Conservation (phyloP, 805 yeast species). For the Monosporozyma yasuniensis region DNA sequence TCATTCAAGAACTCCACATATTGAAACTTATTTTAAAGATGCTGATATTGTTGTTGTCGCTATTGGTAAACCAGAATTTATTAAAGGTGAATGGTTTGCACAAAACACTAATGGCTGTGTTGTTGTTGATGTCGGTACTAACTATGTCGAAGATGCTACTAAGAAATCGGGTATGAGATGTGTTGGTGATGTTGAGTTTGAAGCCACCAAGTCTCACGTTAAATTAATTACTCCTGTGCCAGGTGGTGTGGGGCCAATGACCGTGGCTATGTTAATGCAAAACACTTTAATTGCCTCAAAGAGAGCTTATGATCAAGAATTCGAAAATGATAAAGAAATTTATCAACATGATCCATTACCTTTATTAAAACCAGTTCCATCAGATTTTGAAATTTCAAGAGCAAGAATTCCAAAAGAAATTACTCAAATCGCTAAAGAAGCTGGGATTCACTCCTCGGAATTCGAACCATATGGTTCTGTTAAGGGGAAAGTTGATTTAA, state of each 20-base stretch:
- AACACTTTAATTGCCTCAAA: constrained; percentile 79
- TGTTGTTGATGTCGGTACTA: constrained; percentile 92
- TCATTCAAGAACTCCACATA: constrained; percentile 63
- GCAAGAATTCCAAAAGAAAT: constrained; percentile 81
- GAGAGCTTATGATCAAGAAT: constrained; percentile 33
- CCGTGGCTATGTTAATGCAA: constrained; percentile 88
- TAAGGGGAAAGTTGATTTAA: constrained; percentile 80
- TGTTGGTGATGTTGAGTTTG: constrained; percentile 94
- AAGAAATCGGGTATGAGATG: constrained; percentile 71
- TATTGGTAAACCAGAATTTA: constrained; percentile 76
- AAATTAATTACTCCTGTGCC: constrained; percentile 89
- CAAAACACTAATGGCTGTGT: constrained; percentile 59
- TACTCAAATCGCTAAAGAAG: constrained; percentile 62
- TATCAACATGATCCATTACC: constrained; percentile 40
- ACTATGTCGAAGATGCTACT: constrained; percentile 67
- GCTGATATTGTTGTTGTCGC: constrained; percentile 86
- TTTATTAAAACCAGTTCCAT: constrained; percentile 68
- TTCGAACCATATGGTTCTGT: constrained; percentile 81
- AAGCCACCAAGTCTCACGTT: constrained; percentile 49
- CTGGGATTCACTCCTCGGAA: constrained; percentile 71
- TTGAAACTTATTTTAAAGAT: constrained; percentile 45
- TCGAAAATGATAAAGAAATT: constrained; percentile 34
- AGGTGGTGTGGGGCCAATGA: constrained; percentile 99
- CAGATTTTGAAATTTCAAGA: constrained; percentile 84
- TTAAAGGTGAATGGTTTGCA: constrained; percentile 83